Conservation (phyloP, 2,329 filamentous ascomycete species). For the Sporothrix dimorphospora region DNA sequence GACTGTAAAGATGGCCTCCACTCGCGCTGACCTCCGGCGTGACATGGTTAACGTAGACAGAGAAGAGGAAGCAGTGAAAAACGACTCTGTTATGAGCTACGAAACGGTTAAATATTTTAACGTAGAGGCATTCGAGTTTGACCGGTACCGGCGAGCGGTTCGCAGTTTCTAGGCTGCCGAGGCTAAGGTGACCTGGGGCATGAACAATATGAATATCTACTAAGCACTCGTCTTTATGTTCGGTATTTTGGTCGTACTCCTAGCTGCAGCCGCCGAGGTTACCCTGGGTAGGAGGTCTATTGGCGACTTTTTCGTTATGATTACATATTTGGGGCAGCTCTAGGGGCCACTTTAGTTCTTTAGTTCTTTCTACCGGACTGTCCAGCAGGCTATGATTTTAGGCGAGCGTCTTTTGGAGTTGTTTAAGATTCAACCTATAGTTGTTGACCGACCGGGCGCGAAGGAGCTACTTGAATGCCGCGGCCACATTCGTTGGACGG, state of each 20-base stretch:
- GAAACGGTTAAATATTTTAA: constrained; percentile 94
- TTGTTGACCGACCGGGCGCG: constrained; percentile 74
- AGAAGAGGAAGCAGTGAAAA: constrained; percentile 96
- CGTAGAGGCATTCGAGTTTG: constrained; percentile 77
- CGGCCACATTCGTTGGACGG: constrained; percentile 83
- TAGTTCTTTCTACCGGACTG: constrained; percentile 92
- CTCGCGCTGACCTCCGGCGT: constrained; percentile 84
- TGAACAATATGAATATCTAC: constrained; percentile 79
- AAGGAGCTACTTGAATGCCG: constrained; percentile 65
- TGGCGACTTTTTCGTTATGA: constrained; percentile 71
- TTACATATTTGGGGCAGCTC: constrained; percentile 81
- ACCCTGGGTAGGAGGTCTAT: constrained; percentile 66
- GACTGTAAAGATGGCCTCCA: constrained; percentile 93
- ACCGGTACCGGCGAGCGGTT: constrained; percentile 72
- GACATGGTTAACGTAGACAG: constrained; percentile 94
- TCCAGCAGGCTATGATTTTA: constrained; percentile 96
- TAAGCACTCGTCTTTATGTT: constrained; percentile 81
- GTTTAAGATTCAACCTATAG: constrained; percentile 93
- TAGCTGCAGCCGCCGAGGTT: constrained; percentile 78
- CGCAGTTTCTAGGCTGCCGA: constrained; percentile 72
- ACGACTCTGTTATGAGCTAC: constrained; percentile 97
- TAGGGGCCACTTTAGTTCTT: constrained; percentile 85
- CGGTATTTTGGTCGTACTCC: constrained; percentile 70
- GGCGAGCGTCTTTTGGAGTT: constrained; percentile 92
- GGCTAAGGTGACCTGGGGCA: constrained; percentile 73